Conservation (phyloP, 75 land plant genomes). For the Sequoia sempervirens region DNA sequence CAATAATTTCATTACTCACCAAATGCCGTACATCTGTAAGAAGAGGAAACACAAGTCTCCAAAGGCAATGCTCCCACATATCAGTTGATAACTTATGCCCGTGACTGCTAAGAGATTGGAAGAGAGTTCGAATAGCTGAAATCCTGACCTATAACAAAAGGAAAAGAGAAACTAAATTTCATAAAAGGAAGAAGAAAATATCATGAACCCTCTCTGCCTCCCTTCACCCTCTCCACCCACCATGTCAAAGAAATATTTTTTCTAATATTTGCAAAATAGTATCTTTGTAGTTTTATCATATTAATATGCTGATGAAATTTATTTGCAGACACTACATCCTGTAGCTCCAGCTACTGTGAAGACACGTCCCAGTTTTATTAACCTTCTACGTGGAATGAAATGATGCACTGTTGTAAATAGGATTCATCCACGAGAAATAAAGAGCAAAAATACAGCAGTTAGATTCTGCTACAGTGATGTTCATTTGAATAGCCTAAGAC, state of each 20-base stretch:
- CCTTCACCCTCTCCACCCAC: background rate
- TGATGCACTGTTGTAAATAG: background rate
- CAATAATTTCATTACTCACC: slow-evolving; percentile 36
- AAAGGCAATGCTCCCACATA: slow-evolving; percentile 93
- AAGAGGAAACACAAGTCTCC: slow-evolving; percentile 84
- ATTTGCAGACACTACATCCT: background rate
- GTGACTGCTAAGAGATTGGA: slow-evolving; percentile 93
- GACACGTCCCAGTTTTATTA: background rate
- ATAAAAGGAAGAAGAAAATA: background rate
- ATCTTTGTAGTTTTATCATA: background rate
- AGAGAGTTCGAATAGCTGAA: slow-evolving; percentile 85
- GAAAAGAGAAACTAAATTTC: slow-evolving; percentile 4
- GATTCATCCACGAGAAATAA: background rate
- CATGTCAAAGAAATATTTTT: background rate
- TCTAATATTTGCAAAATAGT: background rate
- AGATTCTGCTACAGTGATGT: background rate
- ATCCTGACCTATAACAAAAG: slow-evolving; percentile 65
- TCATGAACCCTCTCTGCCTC: background rate
- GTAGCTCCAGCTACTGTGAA: background rate
- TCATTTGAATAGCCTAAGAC: background rate
- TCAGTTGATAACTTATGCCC: slow-evolving; percentile 81
- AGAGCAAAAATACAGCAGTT: background rate
- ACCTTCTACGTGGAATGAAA: background rate
- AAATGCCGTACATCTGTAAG: slow-evolving; percentile 69
- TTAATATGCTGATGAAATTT: background rate